Evolutionary conservation across 306 rosid species (phyloP).

Genomic region (Lathyrus oleraceus): DNA sequence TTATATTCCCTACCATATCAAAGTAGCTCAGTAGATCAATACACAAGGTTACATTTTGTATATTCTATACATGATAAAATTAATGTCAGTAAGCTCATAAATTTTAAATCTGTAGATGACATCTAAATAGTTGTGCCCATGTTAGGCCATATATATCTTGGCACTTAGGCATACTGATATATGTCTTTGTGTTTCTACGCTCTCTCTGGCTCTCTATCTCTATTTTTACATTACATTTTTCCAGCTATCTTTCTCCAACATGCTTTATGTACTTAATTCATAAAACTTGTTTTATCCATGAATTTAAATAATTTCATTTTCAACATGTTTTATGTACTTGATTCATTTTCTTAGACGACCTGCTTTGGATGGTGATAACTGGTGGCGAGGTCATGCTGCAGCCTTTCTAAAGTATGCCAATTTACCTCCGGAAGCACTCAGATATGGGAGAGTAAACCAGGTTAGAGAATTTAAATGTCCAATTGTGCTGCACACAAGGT

Average conservation of each 20-base stretch:
- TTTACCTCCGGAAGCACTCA: constrained; percentile 73
- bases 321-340: constrained; percentile 24
- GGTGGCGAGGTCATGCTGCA: constrained; percentile 97
- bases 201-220: constrained; percentile 1
- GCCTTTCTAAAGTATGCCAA: constrained; percentile 76
- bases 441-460: constrained; percentile 90
- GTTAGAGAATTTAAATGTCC: constrained; percentile 46
- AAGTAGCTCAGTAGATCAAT: not conserved
- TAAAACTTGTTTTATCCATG: not conserved
- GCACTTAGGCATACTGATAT: not conserved
- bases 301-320: not conserved
- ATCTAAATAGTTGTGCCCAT: constrained; percentile 27
- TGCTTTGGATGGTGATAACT: constrained; percentile 82
- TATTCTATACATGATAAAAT: constrained; percentile 16
- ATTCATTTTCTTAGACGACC: constrained; percentile 63
- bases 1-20: not conserved
- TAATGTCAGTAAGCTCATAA: constrained; percentile 4
- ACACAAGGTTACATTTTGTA: not conserved
- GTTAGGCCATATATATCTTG: not conserved
- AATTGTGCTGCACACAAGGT: constrained; percentile 25
- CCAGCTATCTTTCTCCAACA: constrained; percentile 13
- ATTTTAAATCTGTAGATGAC: constrained; percentile 7
- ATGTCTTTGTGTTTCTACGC: not conserved
- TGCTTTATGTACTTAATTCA: constrained; percentile 29
- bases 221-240: not conserved